These are phyloP conservation scores for Gonium pectorale DNA, from an alignment of 139 green algal species.

Conservation along the genomic window DNA sequence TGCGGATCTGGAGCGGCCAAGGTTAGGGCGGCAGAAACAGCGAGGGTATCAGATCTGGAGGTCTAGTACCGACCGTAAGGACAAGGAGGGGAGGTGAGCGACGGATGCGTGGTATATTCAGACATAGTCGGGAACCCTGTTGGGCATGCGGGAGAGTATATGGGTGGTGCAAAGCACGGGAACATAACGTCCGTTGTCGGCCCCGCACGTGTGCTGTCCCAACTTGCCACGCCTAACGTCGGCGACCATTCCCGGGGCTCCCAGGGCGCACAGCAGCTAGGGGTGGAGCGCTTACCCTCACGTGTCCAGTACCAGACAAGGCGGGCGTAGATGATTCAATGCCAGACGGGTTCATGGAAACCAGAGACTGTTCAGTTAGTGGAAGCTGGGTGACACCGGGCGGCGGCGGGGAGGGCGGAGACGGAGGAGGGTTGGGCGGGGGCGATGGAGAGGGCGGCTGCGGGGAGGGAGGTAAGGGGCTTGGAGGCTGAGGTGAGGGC, in stretches of 20 bases:
- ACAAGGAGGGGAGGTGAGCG: background rate
- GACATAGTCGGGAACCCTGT: too few species aligned
- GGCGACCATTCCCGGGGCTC: too few species aligned
- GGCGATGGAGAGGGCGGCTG: background rate
- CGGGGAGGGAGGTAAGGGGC: background rate
- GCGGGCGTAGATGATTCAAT: background rate
- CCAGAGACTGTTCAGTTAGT: background rate
- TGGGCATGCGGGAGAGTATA: too few species aligned
- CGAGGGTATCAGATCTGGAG: background rate
- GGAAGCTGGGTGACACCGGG: background rate
- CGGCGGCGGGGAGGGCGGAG: background rate
- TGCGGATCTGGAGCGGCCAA: too few species aligned
- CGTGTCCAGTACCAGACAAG: too few species aligned
- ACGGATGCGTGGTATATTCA: background rate
- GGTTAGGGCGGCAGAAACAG: background rate
- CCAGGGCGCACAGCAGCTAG: background rate
- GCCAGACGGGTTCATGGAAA: background rate
- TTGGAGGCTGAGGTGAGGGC: background rate
- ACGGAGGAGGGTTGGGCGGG: background rate
- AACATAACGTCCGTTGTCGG: too few species aligned
- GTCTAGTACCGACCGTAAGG: background rate
- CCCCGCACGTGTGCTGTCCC: too few species aligned
- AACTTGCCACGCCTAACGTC: too few species aligned
- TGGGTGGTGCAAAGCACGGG: too few species aligned
- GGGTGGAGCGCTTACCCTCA: background rate